Conservation (phyloP, 176 grass and related monocot species). For the Musa acuminata region DNA sequence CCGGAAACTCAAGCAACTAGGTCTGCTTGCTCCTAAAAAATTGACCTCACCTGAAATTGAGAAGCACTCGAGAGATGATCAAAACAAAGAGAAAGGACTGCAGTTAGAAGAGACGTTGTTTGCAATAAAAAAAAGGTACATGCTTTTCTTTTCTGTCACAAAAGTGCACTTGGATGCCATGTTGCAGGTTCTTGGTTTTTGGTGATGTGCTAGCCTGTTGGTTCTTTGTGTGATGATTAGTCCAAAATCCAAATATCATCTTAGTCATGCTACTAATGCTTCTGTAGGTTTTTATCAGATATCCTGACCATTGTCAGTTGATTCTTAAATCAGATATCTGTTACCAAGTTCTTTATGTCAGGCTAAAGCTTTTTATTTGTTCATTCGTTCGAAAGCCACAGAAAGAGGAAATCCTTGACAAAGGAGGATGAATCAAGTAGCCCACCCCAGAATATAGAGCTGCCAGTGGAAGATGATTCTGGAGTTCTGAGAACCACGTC, state of each 20-base stretch:
- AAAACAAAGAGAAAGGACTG: background rate
- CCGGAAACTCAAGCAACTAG: slow-evolving; percentile 23
- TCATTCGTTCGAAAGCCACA: slow-evolving; percentile 20
- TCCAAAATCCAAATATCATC: background rate
- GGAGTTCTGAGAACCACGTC: background rate
- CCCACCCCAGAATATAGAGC: background rate
- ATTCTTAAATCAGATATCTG: no score
- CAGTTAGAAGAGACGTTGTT: slow-evolving; percentile 59
- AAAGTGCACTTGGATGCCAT: background rate
- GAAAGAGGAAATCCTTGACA: slow-evolving; percentile 20
- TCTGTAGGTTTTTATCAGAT: background rate
- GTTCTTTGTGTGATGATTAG: background rate
- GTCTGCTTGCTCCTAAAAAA: slow-evolving; percentile 15
- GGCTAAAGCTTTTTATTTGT: background rate
- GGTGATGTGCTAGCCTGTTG: background rate
- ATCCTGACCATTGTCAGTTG: background rate
- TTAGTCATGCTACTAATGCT: background rate
- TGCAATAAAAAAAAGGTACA: slow-evolving; percentile 50
- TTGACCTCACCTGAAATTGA: background rate
- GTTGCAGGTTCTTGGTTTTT: no score
- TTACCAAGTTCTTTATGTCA: background rate
- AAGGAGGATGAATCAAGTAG: background rate
- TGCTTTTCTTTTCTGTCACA: background rate
- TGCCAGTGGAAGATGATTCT: background rate
- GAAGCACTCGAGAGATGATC: background rate